Evolutionary conservation across 2,329 filamentous ascomycete species (phyloP), one percentile per base, ranked within the genome.

Genomic region (Talaromyces sp.): DNA sequence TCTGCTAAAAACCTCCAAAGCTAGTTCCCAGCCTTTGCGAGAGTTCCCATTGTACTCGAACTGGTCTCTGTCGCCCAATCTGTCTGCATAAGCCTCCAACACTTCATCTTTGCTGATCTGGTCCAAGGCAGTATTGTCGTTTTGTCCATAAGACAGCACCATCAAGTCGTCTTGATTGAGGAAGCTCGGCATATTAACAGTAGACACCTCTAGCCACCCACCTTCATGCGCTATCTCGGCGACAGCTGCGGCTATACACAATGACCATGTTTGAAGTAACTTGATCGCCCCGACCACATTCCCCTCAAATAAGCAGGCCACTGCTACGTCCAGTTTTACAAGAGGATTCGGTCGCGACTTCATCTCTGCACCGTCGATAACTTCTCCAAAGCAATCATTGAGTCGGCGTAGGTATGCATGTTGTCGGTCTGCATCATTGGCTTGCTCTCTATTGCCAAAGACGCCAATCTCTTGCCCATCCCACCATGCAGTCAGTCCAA

Each of bases 401-500:
- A 98, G 81, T 24, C 92, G 89, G 66, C 88, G 87, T 63, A 91
- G 83, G 75, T 96, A 97, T 27, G 88, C 86, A 45, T 89, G 85
- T 7, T 85, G 80, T n/a, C 84, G 83, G 22, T 83, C 81, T 13
- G 83, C 77, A 65, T 85, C 81, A 16, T 84, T 82, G 8, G 79
- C 73, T 37, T 69, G 66, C 37, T 70, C 68, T 35, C 47, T 48
- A 43, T 68, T 60, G 66, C 54, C 54, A 35, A 58, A 58, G 10
- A 39, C 19, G 41, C 82, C 81, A 10, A 88, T 84, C 66, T 88
- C 86, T n/a, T 86, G 85, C 67, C 95, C 92, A 73, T 96, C 90
- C 93, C 93, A 97, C 94, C 94, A 98, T 6, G 90, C 88, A 37
- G 93, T 88, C 59, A 98, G 81, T 1, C 89, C 91, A 66, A 97